Base-by-base conservation (phyloP, 176 grass and related monocot species). In the Ensete glaucum region DNA sequence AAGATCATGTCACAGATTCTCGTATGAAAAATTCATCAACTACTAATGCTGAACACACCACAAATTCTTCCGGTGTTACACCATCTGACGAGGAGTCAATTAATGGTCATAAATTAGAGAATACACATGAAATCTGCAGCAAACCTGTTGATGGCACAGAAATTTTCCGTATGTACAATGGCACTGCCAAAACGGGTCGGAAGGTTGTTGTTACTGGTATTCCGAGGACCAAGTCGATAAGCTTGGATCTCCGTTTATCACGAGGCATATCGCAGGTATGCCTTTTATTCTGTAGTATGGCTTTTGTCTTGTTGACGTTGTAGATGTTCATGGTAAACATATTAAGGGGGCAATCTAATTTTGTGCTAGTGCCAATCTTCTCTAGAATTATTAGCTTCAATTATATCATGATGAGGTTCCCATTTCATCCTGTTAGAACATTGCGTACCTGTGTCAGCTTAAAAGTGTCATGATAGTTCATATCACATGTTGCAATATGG, bases 161-260 rank as follows among this genome's bases (percentile, higher is more conserved):
- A 34, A 82, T 62, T 77, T 60, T 66, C 34, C 75, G 19, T 62
- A 65, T 49, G 68, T 67, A 73, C 16, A 71, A 58, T 74, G 90
- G 89, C 64, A 80, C 67, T 16, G 85, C 87, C 53, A 69, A 86
- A 63, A 64, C 84, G 11, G 84, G 90, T 77, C 69, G 76, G 83
- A 82, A 82, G 76, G 19, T 98, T 52, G 91, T 93, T 82, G 82
- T 89, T 84, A 84, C 90, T 1, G 90, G 93, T 82, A 78, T 85
- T 25, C 85, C 88, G 71, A 98, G 87, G 76, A 83, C 88, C 63
- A 97, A 97, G 85, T 90, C 90, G 3, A 93, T 98, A 79, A 93
- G 95, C 82, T 91, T 98, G 84, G 90, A 98, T 93, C 87, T 98
- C 69, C 76, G 95, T 68, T 86, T 98, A 75, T 98, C 95, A 67